Conservation (phyloP, 2,329 filamentous ascomycete genomes). For the Neonectria faginata region DNA sequence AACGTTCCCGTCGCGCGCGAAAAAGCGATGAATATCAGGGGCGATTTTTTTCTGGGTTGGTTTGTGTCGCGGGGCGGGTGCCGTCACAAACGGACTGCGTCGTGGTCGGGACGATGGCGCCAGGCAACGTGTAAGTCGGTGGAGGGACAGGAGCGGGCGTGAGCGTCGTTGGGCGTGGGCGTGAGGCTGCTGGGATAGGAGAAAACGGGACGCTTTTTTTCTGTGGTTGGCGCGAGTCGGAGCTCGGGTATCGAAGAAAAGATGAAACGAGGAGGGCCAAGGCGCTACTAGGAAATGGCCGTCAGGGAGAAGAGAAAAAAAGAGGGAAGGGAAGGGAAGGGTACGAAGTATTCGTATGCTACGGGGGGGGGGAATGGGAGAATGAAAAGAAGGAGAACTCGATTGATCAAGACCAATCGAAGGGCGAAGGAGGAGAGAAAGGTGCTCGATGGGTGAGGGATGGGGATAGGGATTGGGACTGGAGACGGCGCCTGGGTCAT, state of each 20-base stretch:
- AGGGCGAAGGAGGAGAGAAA: conserved; percentile 27
- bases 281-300: conserved; percentile 15
- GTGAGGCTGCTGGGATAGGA: conserved; percentile 17
- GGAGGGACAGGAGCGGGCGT: conserved; percentile 7
- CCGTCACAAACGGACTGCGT: conserved; percentile 19
- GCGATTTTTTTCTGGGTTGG: background rate
- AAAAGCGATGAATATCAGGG: conserved; percentile 22
- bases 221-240: conserved; percentile 10
- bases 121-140: conserved; percentile 32
- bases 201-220: conserved; percentile 1
- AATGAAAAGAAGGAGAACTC: conserved; percentile 33
- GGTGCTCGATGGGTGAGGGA: conserved; percentile 39
- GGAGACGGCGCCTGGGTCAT: conserved; percentile 21
- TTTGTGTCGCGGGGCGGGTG: conserved; percentile 27
- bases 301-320: conserved; percentile 17
- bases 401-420: conserved; percentile 29
- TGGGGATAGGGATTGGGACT: conserved; percentile 36
- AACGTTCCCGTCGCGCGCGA: conserved; percentile 26
- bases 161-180: conserved; percentile 8
- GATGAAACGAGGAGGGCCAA: conserved; percentile 14
- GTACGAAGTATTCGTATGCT: conserved; percentile 18
- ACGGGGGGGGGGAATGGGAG: conserved; percentile 29
- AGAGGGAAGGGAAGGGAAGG: background rate
- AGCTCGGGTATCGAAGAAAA: conserved; percentile 20
- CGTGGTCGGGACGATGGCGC: conserved; percentile 24